Evolutionary conservation across 805 yeast genomes (phyloP), one percentile per base, ranked within the genome.

Genomic region (Candida vaughaniae): DNA sequence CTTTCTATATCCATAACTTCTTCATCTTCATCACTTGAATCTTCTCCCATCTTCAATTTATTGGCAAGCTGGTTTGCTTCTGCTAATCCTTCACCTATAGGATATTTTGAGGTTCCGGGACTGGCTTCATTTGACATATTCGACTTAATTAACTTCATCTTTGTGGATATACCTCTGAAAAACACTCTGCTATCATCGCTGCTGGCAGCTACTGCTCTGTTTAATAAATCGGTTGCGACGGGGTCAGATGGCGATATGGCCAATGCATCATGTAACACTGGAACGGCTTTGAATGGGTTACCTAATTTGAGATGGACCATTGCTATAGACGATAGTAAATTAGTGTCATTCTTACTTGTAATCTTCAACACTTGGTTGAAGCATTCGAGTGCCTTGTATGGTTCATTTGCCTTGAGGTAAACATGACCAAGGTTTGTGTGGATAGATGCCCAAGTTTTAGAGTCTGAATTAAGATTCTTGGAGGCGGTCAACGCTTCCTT

Each of bases 371-470:
- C 95, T 47, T 81, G 80, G 41, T 78, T 78, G 57, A 93, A 91
- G 52, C 85, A 84, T 31, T 69, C 74, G 28, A 89, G 66, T 0
- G 97, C 84, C 53, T 80, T 78, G 31, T 78, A 77, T 39, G 70
- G 76, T 34, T 73, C 69, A 33, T 78, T 79, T 35, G 79, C 58
- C 36, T 85, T 70, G 43, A 96, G 66, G 56, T 84, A 88, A 3
- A 90, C 95, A 57, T 90, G 96, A 0, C 95, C 96, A 41, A 90
- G 66, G 58, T 90, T 90, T 16, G 87, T 75, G 56, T 86, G 87
- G 18, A 93, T 85, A 2, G 96, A 83, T 0, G 82, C 68, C 85
- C 95, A 85, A 0, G 93, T 85, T 48, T 78, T 80, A 4, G 91
- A 79, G 45, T 88, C 95, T 6, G 90, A 77, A 47, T 84, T 82